phyloP scores from a whole-genome alignment of 805 yeast species.

The Saccharomycopsis capsularis region DNA sequence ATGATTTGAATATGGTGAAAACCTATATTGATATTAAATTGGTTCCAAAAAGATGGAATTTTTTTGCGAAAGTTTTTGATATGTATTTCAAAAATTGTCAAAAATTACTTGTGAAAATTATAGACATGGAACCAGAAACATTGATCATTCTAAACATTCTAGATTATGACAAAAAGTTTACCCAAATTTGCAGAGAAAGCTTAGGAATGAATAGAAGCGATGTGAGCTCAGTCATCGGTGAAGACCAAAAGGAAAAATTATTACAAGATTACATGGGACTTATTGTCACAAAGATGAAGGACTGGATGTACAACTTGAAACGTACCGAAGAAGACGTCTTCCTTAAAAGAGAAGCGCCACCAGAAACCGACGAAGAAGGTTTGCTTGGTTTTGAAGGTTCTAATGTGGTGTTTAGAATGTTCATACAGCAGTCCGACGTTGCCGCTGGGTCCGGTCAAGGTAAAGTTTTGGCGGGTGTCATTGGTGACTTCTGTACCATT shows the following conservation, averaged over 20 bases:
- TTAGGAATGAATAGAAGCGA: conserved; percentile 43
- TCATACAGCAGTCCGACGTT: conserved; percentile 83
- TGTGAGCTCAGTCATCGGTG: conserved; percentile 54
- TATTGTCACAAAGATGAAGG: conserved; percentile 65
- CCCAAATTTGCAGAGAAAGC: conserved; percentile 41
- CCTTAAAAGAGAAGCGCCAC: conserved; percentile 59
- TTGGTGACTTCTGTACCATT: conserved; percentile 59
- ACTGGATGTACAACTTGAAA: conserved; percentile 73
- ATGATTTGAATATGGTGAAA: conserved; percentile 59
- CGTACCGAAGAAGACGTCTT: conserved; percentile 63
- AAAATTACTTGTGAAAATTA: conserved; percentile 52
- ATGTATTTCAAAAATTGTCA: conserved; percentile 66
- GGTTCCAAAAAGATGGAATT: conserved; percentile 71
- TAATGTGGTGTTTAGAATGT: conserved; percentile 70
- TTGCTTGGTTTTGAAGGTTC: conserved; percentile 67
- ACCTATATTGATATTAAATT: conserved; percentile 48
- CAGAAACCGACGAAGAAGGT: conserved; percentile 62
- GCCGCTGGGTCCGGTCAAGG: conserved; percentile 83
- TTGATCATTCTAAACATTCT: conserved; percentile 64
- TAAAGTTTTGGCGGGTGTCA: conserved; percentile 68
- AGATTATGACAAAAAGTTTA: conserved; percentile 68
- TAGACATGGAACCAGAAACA: conserved; percentile 75
- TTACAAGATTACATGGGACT: conserved; percentile 73
- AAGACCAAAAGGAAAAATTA: conserved; percentile 62
- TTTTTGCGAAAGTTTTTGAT: conserved; percentile 52